A percentile compares a stretch with the other conserved stretches of the same genome.
These are phyloP conservation scores for Irpex sp. DNA, from an alignment of 1,284 basidiomycete species.

Conservation along the genomic window DNA sequence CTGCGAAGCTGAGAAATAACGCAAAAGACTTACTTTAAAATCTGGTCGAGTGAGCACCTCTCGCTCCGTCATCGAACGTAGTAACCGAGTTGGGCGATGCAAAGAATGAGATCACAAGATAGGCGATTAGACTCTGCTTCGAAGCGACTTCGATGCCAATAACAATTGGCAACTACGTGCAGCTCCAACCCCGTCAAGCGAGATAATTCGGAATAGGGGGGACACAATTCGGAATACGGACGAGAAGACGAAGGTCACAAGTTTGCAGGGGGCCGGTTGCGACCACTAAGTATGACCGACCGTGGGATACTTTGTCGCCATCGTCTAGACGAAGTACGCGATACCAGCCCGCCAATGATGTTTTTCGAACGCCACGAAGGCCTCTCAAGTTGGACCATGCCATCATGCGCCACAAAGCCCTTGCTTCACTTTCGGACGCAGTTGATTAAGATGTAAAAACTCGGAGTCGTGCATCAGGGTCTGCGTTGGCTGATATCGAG, in stretches of 20 bases:
- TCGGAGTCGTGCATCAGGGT: no score
- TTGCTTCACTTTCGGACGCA: neutral
- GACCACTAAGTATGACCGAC: neutral
- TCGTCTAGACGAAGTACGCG: neutral
- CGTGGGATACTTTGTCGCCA: neutral
- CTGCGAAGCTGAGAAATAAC: no score
- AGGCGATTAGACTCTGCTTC: neutral
- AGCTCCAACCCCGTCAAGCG: neutral
- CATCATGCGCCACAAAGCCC: neutral
- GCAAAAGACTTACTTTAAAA: no score
- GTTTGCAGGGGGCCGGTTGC: neutral
- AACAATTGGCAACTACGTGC: neutral
- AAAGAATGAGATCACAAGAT: neutral
- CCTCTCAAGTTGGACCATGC: neutral
- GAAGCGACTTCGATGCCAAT: no score
- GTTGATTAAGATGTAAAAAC: no score
- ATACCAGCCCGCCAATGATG: neutral
- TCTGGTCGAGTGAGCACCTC: no score
- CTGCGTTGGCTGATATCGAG: no score
- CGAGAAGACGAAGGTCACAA: neutral
- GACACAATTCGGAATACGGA: neutral
- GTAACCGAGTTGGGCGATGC: neutral
- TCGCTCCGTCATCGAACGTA: no score
- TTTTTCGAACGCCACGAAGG: neutral
- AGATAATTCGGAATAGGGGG: neutral